These are phyloP conservation scores for Anthoceros angustus DNA, from an alignment of 225 moss, liverwort and hornwort genomes.

Conservation along the genomic window DNA sequence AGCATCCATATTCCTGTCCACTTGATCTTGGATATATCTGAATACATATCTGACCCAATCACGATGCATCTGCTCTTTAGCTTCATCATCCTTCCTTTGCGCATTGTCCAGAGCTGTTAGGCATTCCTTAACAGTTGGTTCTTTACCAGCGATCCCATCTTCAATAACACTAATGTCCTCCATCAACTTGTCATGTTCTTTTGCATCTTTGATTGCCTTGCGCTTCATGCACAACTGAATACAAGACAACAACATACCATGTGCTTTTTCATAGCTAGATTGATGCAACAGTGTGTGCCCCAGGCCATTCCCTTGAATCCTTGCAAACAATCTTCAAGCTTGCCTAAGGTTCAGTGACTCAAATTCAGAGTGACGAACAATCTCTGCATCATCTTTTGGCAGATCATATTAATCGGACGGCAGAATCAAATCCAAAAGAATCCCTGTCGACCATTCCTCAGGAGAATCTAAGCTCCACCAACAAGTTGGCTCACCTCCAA, in stretches of 20 bases:
- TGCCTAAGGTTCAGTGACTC: background rate
- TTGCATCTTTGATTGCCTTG: constrained; percentile 2
- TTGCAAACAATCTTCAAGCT: constrained; percentile 2
- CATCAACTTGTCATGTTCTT: constrained; percentile 26
- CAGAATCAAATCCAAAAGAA: background rate
- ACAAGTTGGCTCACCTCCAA: background rate
- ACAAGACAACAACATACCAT: constrained; percentile 4
- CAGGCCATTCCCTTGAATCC: background rate
- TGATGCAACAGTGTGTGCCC: background rate
- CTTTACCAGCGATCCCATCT: constrained; percentile 3
- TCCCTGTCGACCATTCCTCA: background rate
- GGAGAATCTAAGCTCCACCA: background rate
- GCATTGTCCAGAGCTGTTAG: constrained; percentile 14
- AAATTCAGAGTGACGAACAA: background rate
- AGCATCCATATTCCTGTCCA: constrained; percentile 25
- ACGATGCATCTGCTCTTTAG: constrained; percentile 27
- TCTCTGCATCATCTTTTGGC: background rate
- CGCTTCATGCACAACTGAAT: constrained; percentile 3
- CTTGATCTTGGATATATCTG: constrained; percentile 37
- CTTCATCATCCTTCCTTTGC: constrained; percentile 23
- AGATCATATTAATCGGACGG: background rate
- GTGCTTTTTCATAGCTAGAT: background rate
- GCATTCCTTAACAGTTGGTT: constrained; percentile 1
- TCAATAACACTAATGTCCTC: constrained; percentile 25
- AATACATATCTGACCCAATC: constrained; percentile 36